Evolutionary conservation across 1,139 yeast species (phyloP).

Genomic region (Hyphopichia burtonii): DNA sequence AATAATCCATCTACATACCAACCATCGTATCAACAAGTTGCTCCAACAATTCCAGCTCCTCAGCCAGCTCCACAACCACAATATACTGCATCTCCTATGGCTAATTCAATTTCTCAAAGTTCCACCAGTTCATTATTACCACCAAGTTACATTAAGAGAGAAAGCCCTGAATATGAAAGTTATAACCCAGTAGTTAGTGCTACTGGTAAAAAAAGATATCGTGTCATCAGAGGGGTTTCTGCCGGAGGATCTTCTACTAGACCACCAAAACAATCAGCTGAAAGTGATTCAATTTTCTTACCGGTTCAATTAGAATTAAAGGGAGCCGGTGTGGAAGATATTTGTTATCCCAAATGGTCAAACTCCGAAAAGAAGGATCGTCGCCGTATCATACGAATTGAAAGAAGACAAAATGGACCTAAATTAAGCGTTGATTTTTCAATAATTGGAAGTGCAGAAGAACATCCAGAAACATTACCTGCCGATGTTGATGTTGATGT

Average conservation of each 20-base stretch:
- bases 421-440: conserved; percentile 48
- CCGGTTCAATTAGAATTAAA: conserved; percentile 48
- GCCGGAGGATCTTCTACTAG: conserved; percentile 59
- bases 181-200: conserved; percentile 4
- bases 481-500: conserved; percentile 45
- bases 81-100: neutral
- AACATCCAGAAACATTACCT: conserved; percentile 40
- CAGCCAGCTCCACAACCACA: neutral
- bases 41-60: no score
- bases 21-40: no score
- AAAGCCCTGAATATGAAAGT: conserved; percentile 3
- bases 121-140: neutral
- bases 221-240: conserved; percentile 55
- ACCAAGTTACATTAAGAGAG: conserved; percentile 2
- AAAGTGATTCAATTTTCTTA: conserved; percentile 30
- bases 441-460: conserved; percentile 52
- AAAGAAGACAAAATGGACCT: conserved; percentile 50
- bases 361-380: conserved; percentile 45
- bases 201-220: conserved; percentile 24
- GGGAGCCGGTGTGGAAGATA: conserved; percentile 45
- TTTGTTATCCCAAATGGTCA: conserved; percentile 54
- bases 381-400: conserved; percentile 58
- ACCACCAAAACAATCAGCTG: conserved; percentile 49
- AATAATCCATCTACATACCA: neutral
- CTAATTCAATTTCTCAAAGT: neutral